A percentile compares a stretch with the other conserved stretches of the same genome.
These are phyloP conservation scores for Globisporangium nunn DNA, from an alignment of 352 stramenopile species.

Conservation along the genomic window DNA sequence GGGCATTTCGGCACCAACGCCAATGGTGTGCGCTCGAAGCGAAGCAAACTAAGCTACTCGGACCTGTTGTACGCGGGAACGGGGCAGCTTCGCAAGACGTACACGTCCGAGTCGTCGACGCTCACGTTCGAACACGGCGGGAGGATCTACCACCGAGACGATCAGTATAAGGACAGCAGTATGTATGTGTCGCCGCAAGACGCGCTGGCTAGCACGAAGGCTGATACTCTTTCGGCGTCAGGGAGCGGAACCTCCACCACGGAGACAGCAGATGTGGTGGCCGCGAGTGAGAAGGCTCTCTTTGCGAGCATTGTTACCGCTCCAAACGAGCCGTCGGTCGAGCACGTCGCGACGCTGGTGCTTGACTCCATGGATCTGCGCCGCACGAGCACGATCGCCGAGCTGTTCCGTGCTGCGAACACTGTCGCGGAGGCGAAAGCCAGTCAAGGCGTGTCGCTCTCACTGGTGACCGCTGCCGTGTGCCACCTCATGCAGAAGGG, in stretches of 20 bases:
- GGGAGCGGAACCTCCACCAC: background rate
- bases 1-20: conserved; percentile 21
- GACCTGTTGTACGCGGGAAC: conserved; percentile 77
- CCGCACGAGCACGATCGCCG: conserved; percentile 38
- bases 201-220: conserved; percentile 13
- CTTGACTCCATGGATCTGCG: conserved; percentile 55
- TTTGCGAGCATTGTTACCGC: background rate
- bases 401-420: conserved; percentile 51
- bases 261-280: background rate
- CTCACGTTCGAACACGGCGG: conserved; percentile 74
- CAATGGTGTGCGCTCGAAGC: conserved; percentile 23
- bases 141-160: conserved; percentile 58
- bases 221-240: background rate
- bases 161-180: conserved; percentile 75
- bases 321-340: conserved; percentile 18
- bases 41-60: conserved; percentile 77
- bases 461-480: conserved; percentile 49
- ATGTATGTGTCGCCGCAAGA: conserved; percentile 65
- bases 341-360: conserved; percentile 41
- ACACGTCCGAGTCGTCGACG: conserved; percentile 72
- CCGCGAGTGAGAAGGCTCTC: background rate
- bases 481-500: conserved; percentile 42
- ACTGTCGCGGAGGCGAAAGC: conserved; percentile 1
- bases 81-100: conserved; percentile 75
- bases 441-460: conserved; percentile 24